A percentile compares a stretch with the other conserved stretches of the same genome.
Conservation (phyloP, 306 rosid species). For the Begonia masoniana region DNA sequence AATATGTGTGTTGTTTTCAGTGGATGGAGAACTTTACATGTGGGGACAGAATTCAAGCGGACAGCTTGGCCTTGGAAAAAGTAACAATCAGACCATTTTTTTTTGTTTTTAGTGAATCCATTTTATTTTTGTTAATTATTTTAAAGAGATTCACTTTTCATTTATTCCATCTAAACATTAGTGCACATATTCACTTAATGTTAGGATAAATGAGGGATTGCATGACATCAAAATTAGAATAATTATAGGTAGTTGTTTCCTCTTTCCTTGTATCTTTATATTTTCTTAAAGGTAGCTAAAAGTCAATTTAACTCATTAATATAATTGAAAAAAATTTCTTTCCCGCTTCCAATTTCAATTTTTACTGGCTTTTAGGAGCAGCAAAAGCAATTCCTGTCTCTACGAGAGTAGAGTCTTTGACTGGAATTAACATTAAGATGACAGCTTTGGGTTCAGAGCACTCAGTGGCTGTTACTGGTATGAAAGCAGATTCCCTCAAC, state of each 20-base stretch:
- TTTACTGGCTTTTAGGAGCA: slow-evolving; percentile 33
- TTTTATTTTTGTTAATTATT: too few relatives aligned
- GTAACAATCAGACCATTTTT: slow-evolving; percentile 32
- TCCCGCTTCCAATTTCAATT: too few relatives aligned
- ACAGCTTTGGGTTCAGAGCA: slow-evolving; percentile 84
- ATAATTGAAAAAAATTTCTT: too few relatives aligned
- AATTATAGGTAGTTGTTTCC: too few relatives aligned
- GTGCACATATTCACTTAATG: too few relatives aligned
- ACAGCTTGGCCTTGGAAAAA: slow-evolving; percentile 93
- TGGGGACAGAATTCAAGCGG: slow-evolving; percentile 89
- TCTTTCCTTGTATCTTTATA: too few relatives aligned
- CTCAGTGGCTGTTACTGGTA: slow-evolving; percentile 79
- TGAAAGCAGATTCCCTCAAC: slow-evolving; percentile 7
- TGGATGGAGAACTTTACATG: slow-evolving; percentile 80
- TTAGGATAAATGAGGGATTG: too few relatives aligned
- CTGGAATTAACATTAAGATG: slow-evolving; percentile 61
- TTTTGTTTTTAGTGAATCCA: background rate
- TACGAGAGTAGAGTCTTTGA: slow-evolving; percentile 73
- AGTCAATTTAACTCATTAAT: too few relatives aligned
- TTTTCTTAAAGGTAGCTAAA: too few relatives aligned
- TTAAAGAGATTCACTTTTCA: too few relatives aligned
- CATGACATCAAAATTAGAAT: too few relatives aligned
- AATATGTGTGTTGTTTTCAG: slow-evolving; percentile 19
- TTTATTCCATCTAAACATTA: too few relatives aligned
- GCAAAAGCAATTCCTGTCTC: slow-evolving; percentile 46